phyloP scores from a whole-genome alignment of 805 yeast species.

The Blastobotrys attinorum region DNA sequence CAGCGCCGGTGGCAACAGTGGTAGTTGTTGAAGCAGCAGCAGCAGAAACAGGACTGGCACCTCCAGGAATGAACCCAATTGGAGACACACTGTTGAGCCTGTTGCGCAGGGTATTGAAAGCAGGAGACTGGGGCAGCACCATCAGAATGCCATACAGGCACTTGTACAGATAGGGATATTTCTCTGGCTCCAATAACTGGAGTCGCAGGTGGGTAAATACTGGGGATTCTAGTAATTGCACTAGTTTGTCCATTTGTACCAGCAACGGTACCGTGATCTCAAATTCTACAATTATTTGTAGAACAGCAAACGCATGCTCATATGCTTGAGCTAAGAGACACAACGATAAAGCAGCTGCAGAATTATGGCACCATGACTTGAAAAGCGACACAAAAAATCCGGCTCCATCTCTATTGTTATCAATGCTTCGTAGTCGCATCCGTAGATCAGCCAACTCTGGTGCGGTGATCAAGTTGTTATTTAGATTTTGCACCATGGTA shows the following conservation, averaged over 20 bases:
- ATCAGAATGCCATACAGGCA: conserved; percentile 86
- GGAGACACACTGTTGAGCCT: conserved; percentile 53
- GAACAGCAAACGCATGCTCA: conserved; percentile 75
- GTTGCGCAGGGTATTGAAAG: conserved; percentile 73
- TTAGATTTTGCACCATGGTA: conserved; percentile 77
- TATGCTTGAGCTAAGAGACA: conserved; percentile 84
- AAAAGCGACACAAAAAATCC: conserved; percentile 67
- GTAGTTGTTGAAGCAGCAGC: not conserved
- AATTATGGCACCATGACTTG: conserved; percentile 85
- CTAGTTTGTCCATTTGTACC: conserved; percentile 81
- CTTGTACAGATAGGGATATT: conserved; percentile 71
- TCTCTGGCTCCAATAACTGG: conserved; percentile 82
- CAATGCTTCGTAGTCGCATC: conserved; percentile 55
- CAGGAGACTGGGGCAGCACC: conserved; percentile 90
- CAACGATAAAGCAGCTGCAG: conserved; percentile 79
- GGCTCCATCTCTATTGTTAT: conserved; percentile 55
- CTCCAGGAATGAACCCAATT: conserved; percentile 28
- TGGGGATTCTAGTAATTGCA: conserved; percentile 87
- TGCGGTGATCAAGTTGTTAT: conserved; percentile 77
- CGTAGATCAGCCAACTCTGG: conserved; percentile 71
- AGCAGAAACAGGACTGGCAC: not conserved
- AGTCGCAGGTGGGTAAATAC: conserved; percentile 80
- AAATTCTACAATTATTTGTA: conserved; percentile 71
- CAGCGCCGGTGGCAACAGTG: conserved; percentile 10
- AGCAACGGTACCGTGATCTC: conserved; percentile 74